These are phyloP conservation scores for Diaporthe velutina DNA, from an alignment of 2,329 filamentous ascomycete species.

Conservation along the genomic window DNA sequence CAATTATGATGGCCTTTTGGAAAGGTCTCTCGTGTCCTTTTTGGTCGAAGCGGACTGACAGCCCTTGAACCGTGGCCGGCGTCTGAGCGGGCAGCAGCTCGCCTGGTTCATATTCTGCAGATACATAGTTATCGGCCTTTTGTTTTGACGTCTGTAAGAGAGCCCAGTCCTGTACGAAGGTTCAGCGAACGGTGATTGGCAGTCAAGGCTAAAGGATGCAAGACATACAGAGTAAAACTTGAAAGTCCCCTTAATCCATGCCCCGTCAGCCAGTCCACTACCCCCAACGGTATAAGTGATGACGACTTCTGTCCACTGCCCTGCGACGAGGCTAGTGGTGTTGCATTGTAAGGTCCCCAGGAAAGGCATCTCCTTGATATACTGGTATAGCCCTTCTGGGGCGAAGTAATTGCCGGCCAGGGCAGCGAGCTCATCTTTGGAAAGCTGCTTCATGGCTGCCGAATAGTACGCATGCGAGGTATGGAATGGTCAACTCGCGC, in stretches of 20 bases:
- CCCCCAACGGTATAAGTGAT: conserved; percentile 48
- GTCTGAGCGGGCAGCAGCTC: conserved; percentile 47
- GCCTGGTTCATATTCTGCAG: conserved; percentile 48
- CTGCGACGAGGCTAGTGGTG: conserved; percentile 43
- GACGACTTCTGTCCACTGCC: conserved; percentile 48
- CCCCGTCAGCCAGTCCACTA: conserved; percentile 50
- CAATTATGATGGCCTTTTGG: conserved; percentile 54
- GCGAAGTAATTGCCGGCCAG: conserved; percentile 47
- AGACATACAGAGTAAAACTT: conserved; percentile 50
- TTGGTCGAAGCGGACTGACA: conserved; percentile 52
- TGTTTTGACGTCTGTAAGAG: conserved; percentile 51
- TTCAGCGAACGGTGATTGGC: background rate
- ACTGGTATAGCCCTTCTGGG: conserved; percentile 45
- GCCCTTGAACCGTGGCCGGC: conserved; percentile 50
- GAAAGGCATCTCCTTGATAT: conserved; percentile 48
- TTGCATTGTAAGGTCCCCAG: conserved; percentile 46
- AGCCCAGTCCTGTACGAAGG: conserved; percentile 46
- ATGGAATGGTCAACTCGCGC: too few relatives aligned
- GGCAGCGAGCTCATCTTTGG: conserved; percentile 41
- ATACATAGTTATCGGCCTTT: conserved; percentile 49
- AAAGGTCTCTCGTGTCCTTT: conserved; percentile 54
- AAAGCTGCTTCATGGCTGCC: conserved; percentile 42
- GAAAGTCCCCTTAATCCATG: conserved; percentile 55
- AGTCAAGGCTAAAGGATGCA: background rate
- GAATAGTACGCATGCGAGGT: background rate